A percentile compares a stretch with the other conserved stretches of the same genome.
Conservation (phyloP, 169 alveolate genomes). For the Cystoisospora suis region DNA sequence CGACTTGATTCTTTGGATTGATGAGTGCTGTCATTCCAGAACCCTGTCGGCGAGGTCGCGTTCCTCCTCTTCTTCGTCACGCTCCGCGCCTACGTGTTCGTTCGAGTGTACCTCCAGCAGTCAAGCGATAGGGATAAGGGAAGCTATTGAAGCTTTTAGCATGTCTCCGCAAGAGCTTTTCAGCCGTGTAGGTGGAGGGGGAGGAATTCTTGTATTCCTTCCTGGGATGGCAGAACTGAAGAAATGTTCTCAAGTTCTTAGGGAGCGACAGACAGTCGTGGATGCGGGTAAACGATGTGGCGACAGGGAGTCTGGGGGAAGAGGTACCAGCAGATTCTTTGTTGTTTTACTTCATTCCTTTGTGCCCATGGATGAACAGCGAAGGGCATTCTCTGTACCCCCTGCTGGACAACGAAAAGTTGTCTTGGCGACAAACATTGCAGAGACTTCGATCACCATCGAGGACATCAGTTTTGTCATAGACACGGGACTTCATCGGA, state of each 20-base stretch:
- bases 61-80: not conserved
- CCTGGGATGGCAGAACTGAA: not conserved
- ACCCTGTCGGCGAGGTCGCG: too few relatives aligned
- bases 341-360: not conserved
- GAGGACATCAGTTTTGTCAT: constrained; percentile 40
- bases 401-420: constrained; percentile 63
- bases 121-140: not conserved
- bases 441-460: constrained; percentile 89
- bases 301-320: not conserved
- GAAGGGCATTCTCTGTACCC: constrained; percentile 73
- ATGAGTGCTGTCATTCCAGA: too few relatives aligned
- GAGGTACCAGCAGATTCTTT: too few relatives aligned
- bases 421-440: constrained; percentile 96
- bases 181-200: not conserved
- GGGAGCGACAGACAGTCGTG: not conserved
- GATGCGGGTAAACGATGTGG: not conserved
- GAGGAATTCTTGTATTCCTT: not conserved
- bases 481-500: constrained; percentile 67
- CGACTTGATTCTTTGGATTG: not conserved
- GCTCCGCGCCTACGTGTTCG: not conserved
- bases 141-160: not conserved
- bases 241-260: not conserved
- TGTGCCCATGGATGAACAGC: not conserved
- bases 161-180: not conserved
- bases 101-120: not conserved